Conservation (phyloP, 169 alveolate genomes). For the Plasmodium gonderi region DNA sequence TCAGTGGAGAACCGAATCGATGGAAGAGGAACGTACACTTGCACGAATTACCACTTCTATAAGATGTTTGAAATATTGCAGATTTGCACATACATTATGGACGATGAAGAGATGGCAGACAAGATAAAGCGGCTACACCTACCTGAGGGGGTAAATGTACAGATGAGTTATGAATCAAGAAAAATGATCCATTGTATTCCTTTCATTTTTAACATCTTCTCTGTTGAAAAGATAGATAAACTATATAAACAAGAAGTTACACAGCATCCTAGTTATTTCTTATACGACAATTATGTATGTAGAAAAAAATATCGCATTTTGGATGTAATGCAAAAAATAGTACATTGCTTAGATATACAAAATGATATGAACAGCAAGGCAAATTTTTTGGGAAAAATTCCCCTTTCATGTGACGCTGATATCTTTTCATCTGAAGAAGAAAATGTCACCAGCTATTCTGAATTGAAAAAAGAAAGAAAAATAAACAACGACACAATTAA, state of each 20-base stretch:
- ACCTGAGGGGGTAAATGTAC: neutral
- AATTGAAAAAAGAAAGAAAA: neutral
- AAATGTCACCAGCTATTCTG: neutral
- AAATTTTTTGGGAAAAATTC: neutral
- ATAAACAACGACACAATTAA: neutral
- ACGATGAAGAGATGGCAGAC: neutral
- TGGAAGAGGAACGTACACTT: neutral
- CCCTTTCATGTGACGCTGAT: neutral
- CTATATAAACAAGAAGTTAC: neutral
- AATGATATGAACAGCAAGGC: neutral
- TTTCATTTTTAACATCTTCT: conserved; percentile 17
- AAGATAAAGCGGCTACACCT: neutral
- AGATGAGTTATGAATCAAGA: neutral
- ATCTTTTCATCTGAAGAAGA: neutral
- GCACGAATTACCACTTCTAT: neutral
- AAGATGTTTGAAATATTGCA: conserved; percentile 30
- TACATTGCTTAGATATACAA: neutral
- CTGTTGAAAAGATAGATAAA: conserved; percentile 13
- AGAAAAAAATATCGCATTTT: neutral
- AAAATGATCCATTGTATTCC: neutral
- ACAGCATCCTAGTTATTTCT: neutral
- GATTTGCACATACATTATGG: neutral
- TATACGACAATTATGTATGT: conserved; percentile 1
- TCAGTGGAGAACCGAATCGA: no score
- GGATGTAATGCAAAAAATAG: neutral